These are phyloP conservation scores for Mycosphaerelloides madeirae DNA, from an alignment of 2,329 filamentous ascomycete species.

Conservation along the genomic window DNA sequence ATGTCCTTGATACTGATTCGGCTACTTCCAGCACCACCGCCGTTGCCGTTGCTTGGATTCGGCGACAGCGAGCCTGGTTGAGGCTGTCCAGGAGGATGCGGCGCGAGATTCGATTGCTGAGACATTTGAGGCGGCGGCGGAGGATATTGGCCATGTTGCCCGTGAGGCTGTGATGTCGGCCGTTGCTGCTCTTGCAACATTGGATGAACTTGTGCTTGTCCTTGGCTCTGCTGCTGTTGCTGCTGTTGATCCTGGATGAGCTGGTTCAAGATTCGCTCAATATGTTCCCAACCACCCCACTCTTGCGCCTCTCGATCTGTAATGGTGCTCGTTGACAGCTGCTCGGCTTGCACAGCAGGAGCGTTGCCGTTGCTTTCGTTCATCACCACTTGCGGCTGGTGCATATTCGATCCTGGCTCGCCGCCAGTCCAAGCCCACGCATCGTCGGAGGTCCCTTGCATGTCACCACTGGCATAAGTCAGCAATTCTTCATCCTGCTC, in stretches of 20 bases:
- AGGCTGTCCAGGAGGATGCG: constrained; percentile 10
- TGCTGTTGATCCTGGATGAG: constrained; percentile 48
- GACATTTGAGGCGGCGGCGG: constrained; percentile 16
- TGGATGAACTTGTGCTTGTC: background rate
- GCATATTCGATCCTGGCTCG: constrained; percentile 38
- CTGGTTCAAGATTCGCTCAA: constrained; percentile 60
- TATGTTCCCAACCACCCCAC: constrained; percentile 75
- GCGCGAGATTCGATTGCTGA: constrained; percentile 16
- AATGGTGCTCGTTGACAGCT: constrained; percentile 20
- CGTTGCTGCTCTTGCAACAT: constrained; percentile 38
- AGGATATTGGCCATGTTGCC: constrained; percentile 9
- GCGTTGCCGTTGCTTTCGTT: constrained; percentile 16
- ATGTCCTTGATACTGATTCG: constrained; percentile 37
- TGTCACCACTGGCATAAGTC: constrained; percentile 77
- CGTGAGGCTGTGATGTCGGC: constrained; percentile 2
- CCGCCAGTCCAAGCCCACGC: constrained; percentile 72
- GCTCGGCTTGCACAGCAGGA: constrained; percentile 16
- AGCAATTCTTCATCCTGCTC: constrained; percentile 80
- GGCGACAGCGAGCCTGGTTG: constrained; percentile 11
- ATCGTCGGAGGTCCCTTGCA: constrained; percentile 71
- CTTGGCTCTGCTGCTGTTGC: constrained; percentile 14
- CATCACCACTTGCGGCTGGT: constrained; percentile 13
- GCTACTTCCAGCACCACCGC: constrained; percentile 18
- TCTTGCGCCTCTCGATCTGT: constrained; percentile 43
- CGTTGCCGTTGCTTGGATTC: constrained; percentile 13